Conservation (phyloP, 106 monocot genomes). For the Cymbidium sinense region DNA sequence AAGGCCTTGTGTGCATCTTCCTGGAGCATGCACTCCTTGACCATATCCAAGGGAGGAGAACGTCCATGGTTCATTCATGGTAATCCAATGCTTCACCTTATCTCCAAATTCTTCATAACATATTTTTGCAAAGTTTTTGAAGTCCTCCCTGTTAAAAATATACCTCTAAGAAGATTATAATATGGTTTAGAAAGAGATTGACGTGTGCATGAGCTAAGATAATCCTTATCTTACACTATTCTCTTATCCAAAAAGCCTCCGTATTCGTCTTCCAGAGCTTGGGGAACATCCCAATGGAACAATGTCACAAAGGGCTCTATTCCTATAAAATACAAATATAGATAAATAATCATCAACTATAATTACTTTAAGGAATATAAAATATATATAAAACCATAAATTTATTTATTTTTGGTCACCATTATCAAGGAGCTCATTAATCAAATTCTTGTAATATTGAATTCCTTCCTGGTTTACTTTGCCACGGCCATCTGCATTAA, state of each 20-base stretch:
- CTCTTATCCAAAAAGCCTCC: slow-evolving; percentile 17
- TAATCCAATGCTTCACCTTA: slow-evolving; percentile 28
- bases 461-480: slow-evolving; percentile 3
- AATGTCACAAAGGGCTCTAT: slow-evolving; percentile 29
- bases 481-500: slow-evolving; percentile 5
- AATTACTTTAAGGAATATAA: too few species aligned
- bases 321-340: not conserved
- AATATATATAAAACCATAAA: not conserved
- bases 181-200: too few species aligned
- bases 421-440: not conserved
- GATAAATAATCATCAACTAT: not conserved
- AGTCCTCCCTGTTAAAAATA: slow-evolving; percentile 14
- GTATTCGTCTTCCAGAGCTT: slow-evolving; percentile 27
- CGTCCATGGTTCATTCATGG: slow-evolving; percentile 21
- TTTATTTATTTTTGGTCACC: slow-evolving; percentile 1
- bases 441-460: slow-evolving; percentile 16
- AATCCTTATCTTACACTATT: slow-evolving; percentile 24
- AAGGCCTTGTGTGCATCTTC: slow-evolving; percentile 5
- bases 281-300: slow-evolving; percentile 36
- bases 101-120: slow-evolving; percentile 25
- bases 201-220: too few species aligned
- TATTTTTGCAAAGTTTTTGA: slow-evolving; percentile 16
- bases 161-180: too few species aligned
- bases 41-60: slow-evolving; percentile 10
- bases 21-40: slow-evolving; percentile 19